phyloP scores from a whole-genome alignment of 2,329 filamentous ascomycete genomes.

The Epichloe gansuensis region DNA sequence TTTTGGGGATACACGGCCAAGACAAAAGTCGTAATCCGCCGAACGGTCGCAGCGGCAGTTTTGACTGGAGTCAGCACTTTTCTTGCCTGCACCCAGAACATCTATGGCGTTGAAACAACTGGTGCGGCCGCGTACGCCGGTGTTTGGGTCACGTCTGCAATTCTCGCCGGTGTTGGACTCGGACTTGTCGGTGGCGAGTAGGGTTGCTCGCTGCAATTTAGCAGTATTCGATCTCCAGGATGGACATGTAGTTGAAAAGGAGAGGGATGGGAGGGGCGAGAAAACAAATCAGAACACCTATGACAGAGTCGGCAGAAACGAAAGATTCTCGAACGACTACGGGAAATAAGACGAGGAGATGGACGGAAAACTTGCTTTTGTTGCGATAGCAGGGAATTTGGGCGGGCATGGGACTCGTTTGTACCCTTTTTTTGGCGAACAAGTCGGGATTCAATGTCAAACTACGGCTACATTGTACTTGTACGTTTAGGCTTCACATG shows the following conservation, averaged over 20 bases:
- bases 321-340: background rate
- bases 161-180: conserved; percentile 44
- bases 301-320: background rate
- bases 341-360: background rate
- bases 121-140: conserved; percentile 64
- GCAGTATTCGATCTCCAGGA: background rate
- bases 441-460: background rate
- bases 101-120: conserved; percentile 55
- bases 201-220: background rate
- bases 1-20: conserved; percentile 55
- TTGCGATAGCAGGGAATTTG: background rate
- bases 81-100: conserved; percentile 51
- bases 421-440: background rate
- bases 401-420: background rate
- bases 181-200: conserved; percentile 37
- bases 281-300: background rate
- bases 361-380: background rate
- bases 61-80: conserved; percentile 48
- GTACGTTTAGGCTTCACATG: background rate
- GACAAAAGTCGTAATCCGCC: conserved; percentile 50
- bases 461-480: background rate
- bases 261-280: background rate
- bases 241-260: background rate
- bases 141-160: conserved; percentile 59
- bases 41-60: conserved; percentile 48